A percentile compares a stretch with the other conserved stretches of the same genome.
These are phyloP conservation scores for Talaromyces borbonicus DNA, from an alignment of 495 filamentous ascomycete genomes.

Conservation along the genomic window DNA sequence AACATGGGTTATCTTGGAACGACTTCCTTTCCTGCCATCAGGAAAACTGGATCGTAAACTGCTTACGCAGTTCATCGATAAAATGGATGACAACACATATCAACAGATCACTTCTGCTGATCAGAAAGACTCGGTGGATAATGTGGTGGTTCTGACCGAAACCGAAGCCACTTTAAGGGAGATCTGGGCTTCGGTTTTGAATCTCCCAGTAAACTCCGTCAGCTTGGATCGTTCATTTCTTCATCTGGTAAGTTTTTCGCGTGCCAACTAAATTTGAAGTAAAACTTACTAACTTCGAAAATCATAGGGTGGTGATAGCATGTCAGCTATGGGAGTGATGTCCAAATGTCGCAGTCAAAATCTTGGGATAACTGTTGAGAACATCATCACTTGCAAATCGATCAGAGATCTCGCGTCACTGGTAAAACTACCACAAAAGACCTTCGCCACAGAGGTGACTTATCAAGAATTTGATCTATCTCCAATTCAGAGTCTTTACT, in stretches of 20 bases:
- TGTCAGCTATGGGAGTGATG: constrained; percentile 39
- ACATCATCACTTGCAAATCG: constrained; percentile 17
- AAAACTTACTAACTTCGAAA: not conserved
- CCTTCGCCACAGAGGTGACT: constrained; percentile 4
- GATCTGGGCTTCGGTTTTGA: constrained; percentile 30
- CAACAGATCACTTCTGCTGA: constrained; percentile 5
- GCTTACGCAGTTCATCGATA: constrained; percentile 12
- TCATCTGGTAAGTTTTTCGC: constrained; percentile 13
- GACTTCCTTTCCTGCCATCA: constrained; percentile 29
- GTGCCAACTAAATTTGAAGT: not conserved
- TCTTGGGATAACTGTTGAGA: constrained; percentile 15
- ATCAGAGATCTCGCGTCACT: constrained; percentile 14
- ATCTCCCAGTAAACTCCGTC: constrained; percentile 16
- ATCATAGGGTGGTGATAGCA: constrained; percentile 31
- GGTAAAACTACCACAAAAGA: constrained; percentile 10
- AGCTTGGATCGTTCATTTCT: constrained; percentile 43
- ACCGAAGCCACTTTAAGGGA: constrained; percentile 17
- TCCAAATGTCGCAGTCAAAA: constrained; percentile 15
- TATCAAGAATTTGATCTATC: constrained; percentile 13
- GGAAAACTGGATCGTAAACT: constrained; percentile 31
- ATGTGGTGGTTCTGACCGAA: constrained; percentile 8
- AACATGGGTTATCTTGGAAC: constrained; percentile 23
- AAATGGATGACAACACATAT: constrained; percentile 10
- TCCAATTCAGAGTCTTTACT: constrained; percentile 16
- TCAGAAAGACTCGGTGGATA: not conserved